Evolutionary conservation across 2,329 filamentous ascomycete genomes (phyloP), one percentile per base, ranked within the genome.

Genomic region (Stenocarpella maydis): DNA sequence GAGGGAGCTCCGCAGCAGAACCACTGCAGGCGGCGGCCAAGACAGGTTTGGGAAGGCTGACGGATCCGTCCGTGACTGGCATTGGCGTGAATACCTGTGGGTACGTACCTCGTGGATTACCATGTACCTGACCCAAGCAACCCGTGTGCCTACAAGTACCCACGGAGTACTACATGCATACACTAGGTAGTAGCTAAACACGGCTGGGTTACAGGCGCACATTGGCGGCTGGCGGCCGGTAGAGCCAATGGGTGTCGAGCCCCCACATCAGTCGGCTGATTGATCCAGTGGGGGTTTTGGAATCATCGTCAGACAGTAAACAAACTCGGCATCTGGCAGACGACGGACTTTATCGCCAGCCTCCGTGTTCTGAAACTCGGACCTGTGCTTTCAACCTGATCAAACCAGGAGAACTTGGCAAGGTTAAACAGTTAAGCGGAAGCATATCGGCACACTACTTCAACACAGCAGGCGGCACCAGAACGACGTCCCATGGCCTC

Each of bases 301-400:
- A 63, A 37, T 61, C 58, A 63, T 49, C 58, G 58, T 37, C 58
- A 63, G 58, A 37, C 43, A 63, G 58, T 63, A 63, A 63, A 63
- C 58, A 63, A 49, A 49, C 26, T 17, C 24, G 17, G 47, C 26
- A 61, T 26, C 45, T 45, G 55, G 26, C 26, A 39, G 31, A 61
- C 58, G 28, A 63, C 58, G 24, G n/a, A 34, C 28, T 17, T 17
- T 19, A n/a, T 49, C 58, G 19, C n/a, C 64, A 47, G 49, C 50
- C 28, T 37, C 31, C 21, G 45, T 31, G 45, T 41, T n/a, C 37
- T 43, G 34, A 41, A 7, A 26, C 21, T 5, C 37, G 21, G 21
- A 26, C 37, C 34, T 28, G 50, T 17, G 12, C 37, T 41, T 15
- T 37, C 9, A 28, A 14, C 15, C 37, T 43, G 21, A 41, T 37